Evolutionary conservation across 2,329 filamentous ascomycete species (phyloP).

Genomic region (Falciphora oryzae): DNA sequence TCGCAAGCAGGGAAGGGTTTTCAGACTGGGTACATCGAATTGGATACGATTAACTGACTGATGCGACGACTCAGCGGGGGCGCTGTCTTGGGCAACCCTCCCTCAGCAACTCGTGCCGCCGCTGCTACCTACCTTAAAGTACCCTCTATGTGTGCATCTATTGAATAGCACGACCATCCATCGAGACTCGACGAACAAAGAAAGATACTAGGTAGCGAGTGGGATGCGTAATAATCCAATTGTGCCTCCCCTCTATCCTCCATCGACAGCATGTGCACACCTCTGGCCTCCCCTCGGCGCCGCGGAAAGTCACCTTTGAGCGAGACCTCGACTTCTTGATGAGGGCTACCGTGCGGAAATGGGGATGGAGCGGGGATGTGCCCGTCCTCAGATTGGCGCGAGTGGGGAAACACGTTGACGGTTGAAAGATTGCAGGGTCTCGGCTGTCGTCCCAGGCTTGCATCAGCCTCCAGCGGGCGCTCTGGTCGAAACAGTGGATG

Average conservation of each 20-base stretch:
- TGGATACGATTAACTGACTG: background rate
- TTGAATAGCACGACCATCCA: no score
- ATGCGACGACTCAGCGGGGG: background rate
- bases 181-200: no score
- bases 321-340: background rate
- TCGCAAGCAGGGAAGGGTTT: background rate
- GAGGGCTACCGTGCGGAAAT: background rate
- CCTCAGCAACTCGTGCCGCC: no score
- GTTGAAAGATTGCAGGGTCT: constrained; percentile 1
- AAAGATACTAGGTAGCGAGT: no score
- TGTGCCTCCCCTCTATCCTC: background rate
- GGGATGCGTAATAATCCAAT: background rate
- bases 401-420: constrained; percentile 1
- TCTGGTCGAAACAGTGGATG: background rate
- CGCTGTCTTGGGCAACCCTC: background rate
- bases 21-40: background rate
- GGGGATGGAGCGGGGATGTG: background rate
- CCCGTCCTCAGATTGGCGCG: background rate
- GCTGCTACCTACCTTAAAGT: no score
- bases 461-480: background rate
- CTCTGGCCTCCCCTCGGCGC: no score
- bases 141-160: no score
- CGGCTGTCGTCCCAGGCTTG: background rate
- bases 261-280: background rate
- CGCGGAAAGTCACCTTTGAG: no score